Evolutionary conservation across 106 monocot genomes (phyloP).

Genomic region (Dendrobium huoshanense): DNA sequence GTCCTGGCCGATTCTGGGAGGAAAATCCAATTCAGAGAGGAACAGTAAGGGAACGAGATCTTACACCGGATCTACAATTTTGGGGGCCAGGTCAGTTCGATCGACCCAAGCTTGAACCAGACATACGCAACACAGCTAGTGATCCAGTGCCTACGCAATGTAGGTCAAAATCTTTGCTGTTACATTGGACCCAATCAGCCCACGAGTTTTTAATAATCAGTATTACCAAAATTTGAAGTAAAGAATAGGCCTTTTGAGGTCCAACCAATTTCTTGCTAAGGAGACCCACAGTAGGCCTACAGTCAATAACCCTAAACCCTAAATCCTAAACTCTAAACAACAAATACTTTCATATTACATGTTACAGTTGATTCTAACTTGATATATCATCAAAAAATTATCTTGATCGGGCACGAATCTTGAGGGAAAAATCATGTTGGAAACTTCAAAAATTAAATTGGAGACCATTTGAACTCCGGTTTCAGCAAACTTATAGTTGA

Average conservation of each 20-base stretch:
- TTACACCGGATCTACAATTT: slow-evolving; percentile 61
- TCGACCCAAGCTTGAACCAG: slow-evolving; percentile 48
- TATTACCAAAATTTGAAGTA: slow-evolving; percentile 62
- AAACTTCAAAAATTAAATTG: too few relatives aligned
- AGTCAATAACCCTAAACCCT: slow-evolving; percentile 6
- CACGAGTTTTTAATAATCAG: slow-evolving; percentile 53
- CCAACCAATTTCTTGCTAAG: slow-evolving; percentile 47
- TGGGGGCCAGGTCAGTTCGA: slow-evolving; percentile 3
- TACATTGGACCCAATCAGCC: slow-evolving; percentile 50
- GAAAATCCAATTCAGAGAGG: too few relatives aligned
- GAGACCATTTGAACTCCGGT: too few relatives aligned
- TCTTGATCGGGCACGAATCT: too few relatives aligned
- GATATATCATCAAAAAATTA: too few relatives aligned
- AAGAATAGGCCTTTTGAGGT: slow-evolving; percentile 57
- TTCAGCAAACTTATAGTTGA: too few relatives aligned
- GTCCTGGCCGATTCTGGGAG: too few relatives aligned
- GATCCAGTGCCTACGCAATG: slow-evolving; percentile 26
- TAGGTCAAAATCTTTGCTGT: slow-evolving; percentile 20
- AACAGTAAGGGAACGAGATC: too few relatives aligned
- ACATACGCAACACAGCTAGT: slow-evolving; percentile 38
- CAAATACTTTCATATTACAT: too few relatives aligned
- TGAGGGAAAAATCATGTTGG: too few relatives aligned
- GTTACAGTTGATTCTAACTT: too few relatives aligned
- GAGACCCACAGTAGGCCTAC: slow-evolving; percentile 27
- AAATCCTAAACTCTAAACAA: too few relatives aligned